A percentile compares a stretch with the other conserved stretches of the same genome.
Evolutionary conservation across 2,329 filamentous ascomycete genomes (phyloP).

Genomic region (Pleomassaria siparia): DNA sequence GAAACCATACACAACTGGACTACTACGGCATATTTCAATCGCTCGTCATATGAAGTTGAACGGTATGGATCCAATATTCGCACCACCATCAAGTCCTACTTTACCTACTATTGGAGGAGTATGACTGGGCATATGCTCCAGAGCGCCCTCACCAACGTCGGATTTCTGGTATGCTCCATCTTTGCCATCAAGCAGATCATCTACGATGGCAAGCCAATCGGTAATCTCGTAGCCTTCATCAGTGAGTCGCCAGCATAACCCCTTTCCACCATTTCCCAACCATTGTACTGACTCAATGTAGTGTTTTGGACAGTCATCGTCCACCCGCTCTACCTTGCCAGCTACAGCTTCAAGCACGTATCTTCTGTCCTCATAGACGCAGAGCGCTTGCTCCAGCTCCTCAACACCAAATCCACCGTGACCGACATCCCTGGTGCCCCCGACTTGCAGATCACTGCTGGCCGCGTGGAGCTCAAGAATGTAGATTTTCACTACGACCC

Average conservation of each 20-base stretch:
- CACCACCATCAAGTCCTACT: conserved; percentile 39
- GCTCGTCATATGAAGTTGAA: conserved; percentile 54
- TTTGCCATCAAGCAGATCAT: conserved; percentile 58
- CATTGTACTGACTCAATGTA: background rate
- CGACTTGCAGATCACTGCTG: conserved; percentile 49
- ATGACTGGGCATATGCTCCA: conserved; percentile 45
- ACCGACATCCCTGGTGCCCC: conserved; percentile 42
- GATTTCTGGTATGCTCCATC: conserved; percentile 52
- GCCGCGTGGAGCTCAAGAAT: conserved; percentile 56
- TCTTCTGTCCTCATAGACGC: conserved; percentile 63
- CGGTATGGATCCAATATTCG: conserved; percentile 50
- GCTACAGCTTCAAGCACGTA: conserved; percentile 52
- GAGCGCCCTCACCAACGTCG: conserved; percentile 51
- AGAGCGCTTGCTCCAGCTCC: conserved; percentile 60
- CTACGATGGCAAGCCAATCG: conserved; percentile 53
- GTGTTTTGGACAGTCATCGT: conserved; percentile 60
- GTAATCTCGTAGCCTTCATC: conserved; percentile 65
- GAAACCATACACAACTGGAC: conserved; percentile 63
- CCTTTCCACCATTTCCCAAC: background rate
- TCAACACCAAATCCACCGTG: conserved; percentile 61
- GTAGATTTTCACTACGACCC: conserved; percentile 60
- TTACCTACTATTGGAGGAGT: conserved; percentile 34
- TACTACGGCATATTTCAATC: conserved; percentile 63
- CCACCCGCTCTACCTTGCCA: conserved; percentile 53
- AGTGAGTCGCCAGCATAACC: conserved; percentile 17